A percentile compares a stretch with the other conserved stretches of the same genome.
Conservation (phyloP, 441 rosid genomes). For the Adansonia madagascariensis region DNA sequence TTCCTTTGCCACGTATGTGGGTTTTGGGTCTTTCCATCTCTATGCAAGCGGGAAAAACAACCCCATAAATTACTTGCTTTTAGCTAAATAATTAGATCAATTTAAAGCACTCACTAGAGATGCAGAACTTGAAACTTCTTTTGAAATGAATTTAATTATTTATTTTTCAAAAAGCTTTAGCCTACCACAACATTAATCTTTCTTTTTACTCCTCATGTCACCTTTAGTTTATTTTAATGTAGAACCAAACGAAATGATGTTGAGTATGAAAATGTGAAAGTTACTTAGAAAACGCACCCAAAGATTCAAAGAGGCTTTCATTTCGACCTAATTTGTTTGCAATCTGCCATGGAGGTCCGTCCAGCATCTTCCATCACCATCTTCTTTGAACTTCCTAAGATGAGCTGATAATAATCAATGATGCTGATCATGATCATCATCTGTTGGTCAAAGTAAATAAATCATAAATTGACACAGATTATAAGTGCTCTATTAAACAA, state of each 20-base stretch:
- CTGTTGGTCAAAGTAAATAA: constrained; percentile 8
- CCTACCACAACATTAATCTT: not conserved
- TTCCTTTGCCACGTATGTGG: constrained; percentile 46
- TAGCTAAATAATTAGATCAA: constrained; percentile 8
- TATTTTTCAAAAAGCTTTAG: not conserved
- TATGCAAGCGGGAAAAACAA: constrained; percentile 35
- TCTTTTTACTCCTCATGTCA: constrained; percentile 14
- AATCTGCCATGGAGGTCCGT: constrained; percentile 15
- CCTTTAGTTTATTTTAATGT: not conserved
- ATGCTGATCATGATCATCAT: not conserved
- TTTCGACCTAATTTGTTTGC: not conserved
- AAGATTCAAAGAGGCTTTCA: not conserved
- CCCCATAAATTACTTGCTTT: constrained; percentile 16
- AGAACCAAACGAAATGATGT: constrained; percentile 20
- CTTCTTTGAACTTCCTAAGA: not conserved
- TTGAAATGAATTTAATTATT: not conserved
- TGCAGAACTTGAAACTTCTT: not conserved
- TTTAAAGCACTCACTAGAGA: not conserved
- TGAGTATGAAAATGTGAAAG: constrained; percentile 19
- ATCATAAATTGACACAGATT: not conserved
- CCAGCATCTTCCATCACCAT: constrained; percentile 19
- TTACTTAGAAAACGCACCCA: constrained; percentile 19
- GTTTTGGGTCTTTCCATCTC: constrained; percentile 28
- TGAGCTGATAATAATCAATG: not conserved
- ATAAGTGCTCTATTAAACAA: constrained; percentile 29